A percentile compares a stretch with the other conserved stretches of the same genome.
These are phyloP conservation scores for Cryphonectria carpinicola DNA, from an alignment of 2,329 filamentous ascomycete genomes.

Conservation along the genomic window DNA sequence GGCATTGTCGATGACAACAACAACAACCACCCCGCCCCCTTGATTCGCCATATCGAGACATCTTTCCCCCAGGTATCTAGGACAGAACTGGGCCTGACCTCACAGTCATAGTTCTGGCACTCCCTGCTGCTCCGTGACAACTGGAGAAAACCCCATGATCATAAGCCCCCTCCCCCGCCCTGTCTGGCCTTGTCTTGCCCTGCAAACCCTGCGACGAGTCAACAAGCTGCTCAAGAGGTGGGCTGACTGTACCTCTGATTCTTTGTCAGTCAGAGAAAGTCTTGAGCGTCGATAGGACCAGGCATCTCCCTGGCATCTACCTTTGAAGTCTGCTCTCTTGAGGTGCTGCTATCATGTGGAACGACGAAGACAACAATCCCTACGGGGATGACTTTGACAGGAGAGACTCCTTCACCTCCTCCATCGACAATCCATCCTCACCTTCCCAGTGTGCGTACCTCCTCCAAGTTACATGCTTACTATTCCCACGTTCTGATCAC, in stretches of 20 bases:
- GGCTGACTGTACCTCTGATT: neutral
- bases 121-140: neutral
- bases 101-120: neutral
- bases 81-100: neutral
- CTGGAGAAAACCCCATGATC: neutral
- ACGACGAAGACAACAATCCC: slow-evolving; percentile 98
- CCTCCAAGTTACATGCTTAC: slow-evolving; percentile 42
- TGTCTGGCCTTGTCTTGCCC: slow-evolving; percentile 16
- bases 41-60: neutral
- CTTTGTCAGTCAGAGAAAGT: neutral
- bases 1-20: neutral
- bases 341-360: slow-evolving; percentile 74
- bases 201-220: slow-evolving; percentile 9
- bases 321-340: neutral
- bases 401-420: slow-evolving; percentile 77
- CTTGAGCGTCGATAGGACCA: neutral
- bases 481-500: slow-evolving; percentile 28
- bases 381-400: slow-evolving; percentile 91
- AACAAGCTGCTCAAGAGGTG: slow-evolving; percentile 15
- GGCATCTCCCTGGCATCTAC: neutral
- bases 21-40: neutral
- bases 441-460: slow-evolving; percentile 57
- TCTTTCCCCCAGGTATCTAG: no score
- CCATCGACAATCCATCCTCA: slow-evolving; percentile 66
- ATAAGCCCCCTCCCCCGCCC: slow-evolving; percentile 26